These are phyloP conservation scores for Euptelea pleiosperma DNA, from an alignment of 164 flowering plant species.

Conservation along the genomic window DNA sequence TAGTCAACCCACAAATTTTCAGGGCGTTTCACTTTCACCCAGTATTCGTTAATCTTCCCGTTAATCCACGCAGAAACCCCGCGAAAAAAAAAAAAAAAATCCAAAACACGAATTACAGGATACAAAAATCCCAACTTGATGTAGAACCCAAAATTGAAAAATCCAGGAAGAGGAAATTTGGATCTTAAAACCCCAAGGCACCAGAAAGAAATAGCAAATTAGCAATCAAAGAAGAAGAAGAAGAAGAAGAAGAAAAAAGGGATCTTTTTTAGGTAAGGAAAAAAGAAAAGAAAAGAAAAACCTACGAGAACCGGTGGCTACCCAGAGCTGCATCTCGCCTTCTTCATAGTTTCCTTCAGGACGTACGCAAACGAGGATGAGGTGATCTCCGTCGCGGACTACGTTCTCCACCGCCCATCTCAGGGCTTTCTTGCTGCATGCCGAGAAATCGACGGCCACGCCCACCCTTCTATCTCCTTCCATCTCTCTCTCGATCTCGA, in stretches of 20 bases:
- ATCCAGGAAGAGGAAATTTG: neutral
- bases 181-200: neutral
- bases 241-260: neutral
- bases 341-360: conserved; percentile 52
- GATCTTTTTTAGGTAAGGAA: neutral
- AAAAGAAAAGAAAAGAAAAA: conserved; percentile 4
- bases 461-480: conserved; percentile 62
- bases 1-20: too few species aligned
- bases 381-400: conserved; percentile 63
- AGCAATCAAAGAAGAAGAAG: neutral
- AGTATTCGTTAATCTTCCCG: too few species aligned
- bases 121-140: neutral
- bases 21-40: too few species aligned
- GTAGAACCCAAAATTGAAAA: neutral
- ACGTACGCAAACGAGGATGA: conserved; percentile 57
- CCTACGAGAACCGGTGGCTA: conserved; percentile 89
- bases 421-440: conserved; percentile 71
- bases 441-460: conserved; percentile 87
- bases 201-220: neutral
- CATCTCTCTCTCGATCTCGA: conserved; percentile 30
- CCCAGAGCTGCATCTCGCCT: conserved; percentile 94
- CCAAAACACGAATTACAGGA: too few species aligned
- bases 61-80: too few species aligned
- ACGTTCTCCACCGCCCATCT: conserved; percentile 79
- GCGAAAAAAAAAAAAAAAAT: too few species aligned